Base-by-base conservation (phyloP, 1,284 basidiomycete genomes). In the Trametes hirsuta region DNA sequence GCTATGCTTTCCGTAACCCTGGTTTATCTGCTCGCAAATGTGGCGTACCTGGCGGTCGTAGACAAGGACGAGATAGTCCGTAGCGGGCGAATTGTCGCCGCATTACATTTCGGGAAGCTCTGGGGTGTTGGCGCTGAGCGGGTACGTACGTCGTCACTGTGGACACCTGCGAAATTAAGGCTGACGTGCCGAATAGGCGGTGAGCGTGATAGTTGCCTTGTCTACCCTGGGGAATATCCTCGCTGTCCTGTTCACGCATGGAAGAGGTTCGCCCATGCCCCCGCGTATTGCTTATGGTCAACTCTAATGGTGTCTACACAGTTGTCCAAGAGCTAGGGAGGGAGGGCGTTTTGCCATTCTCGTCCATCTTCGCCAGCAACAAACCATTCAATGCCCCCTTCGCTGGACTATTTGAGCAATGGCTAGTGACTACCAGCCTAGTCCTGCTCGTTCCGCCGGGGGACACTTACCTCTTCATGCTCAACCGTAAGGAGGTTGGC, bases 261-360 rank as follows among this genome's bases (percentile, higher is more conserved):
- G 86, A 14, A 74, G 88, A 78, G 82, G 87, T 86, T 66, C 5
- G 72, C 47, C 1, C 22, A 1, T 30, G 12, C 5, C 72, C 47
- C 1, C 22, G 1, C 25, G 12, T 42, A 22, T 18, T 39, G 37
- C 46, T n/a, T 44, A 52, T 21, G 21, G 30, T 34, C 34, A n/a
- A 44, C 12, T 35, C 18, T 8, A 21, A 9, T 6, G 9, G 11
- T 18, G 5, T 0, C 1, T 12, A 4, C 10, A 0, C 53, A 88
- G 87, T 90, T 9, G 81, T 88, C 4, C 88, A 91, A 71, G 88
- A 89, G 70, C 77, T 90, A 3, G 88, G 86, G 0, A 77, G 86
- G 15, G 87, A 88, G 68, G 87, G 85, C 0, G 76, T 88, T 34
- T 72, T 90, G 5, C 88, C 88, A 0, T 85, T 75, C 64, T 81